Evolutionary conservation across 768 basidiomycete species (phyloP).

Genomic region (Boletus vinaceobasis): DNA sequence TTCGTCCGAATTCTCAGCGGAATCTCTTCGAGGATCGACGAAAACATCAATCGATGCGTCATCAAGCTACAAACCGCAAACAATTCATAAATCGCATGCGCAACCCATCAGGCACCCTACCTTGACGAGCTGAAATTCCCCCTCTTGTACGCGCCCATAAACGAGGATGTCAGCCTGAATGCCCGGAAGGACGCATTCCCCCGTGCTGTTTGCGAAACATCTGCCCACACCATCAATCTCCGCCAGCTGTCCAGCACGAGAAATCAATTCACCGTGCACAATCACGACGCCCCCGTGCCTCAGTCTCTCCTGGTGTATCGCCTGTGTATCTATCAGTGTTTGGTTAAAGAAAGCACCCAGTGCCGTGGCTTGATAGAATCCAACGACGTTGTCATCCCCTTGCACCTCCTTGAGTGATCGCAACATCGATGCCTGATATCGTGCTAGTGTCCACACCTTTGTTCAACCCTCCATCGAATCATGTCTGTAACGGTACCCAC

Average conservation of each 20-base stretch:
- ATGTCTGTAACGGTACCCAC: conserved; percentile 39
- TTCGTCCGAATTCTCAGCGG: conserved; percentile 84
- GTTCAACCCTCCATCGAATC: conserved; percentile 1
- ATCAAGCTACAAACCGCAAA: conserved; percentile 53
- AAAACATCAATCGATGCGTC: conserved; percentile 78
- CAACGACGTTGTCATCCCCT: conserved; percentile 87
- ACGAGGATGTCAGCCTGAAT: conserved; percentile 76
- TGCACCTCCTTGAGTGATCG: conserved; percentile 88
- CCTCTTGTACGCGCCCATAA: conserved; percentile 78
- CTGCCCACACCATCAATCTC: conserved; percentile 38
- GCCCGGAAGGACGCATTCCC: conserved; percentile 89
- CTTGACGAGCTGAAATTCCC: conserved; percentile 82
- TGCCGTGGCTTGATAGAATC: conserved; percentile 89
- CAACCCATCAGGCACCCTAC: conserved; percentile 40
- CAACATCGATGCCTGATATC: conserved; percentile 83
- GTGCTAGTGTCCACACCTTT: conserved; percentile 42
- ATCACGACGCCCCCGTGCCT: conserved; percentile 83
- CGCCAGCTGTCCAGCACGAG: neutral
- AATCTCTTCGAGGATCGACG: conserved; percentile 81
- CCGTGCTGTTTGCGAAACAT: conserved; percentile 71
- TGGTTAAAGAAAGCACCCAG: conserved; percentile 86
- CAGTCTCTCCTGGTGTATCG: conserved; percentile 80
- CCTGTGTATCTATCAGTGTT: conserved; percentile 75
- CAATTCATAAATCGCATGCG: neutral
- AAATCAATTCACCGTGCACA: conserved; percentile 63